Evolutionary conservation across 805 yeast species (phyloP).

Genomic region (Candida loeiensis): DNA sequence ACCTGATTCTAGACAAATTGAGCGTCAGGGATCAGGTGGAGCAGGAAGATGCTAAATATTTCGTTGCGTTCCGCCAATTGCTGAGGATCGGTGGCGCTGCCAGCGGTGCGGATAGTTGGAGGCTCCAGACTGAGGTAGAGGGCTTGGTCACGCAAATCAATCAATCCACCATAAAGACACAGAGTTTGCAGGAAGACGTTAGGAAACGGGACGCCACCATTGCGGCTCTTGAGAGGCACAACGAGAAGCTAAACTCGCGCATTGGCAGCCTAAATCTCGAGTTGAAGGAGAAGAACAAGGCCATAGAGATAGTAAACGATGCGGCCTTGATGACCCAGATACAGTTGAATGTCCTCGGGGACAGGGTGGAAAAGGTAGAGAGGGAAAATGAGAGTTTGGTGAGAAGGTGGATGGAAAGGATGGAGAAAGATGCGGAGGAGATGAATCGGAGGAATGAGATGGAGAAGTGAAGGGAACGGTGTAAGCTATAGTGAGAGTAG

Average conservation of each 20-base stretch:
- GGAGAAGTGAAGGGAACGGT: not conserved
- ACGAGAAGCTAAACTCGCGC: constrained; percentile 17
- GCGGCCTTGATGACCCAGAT: constrained; percentile 60
- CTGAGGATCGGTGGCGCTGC: constrained; percentile 3
- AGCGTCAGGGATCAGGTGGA: constrained; percentile 31
- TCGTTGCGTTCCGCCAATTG: constrained; percentile 32
- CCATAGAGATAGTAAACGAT: constrained; percentile 60
- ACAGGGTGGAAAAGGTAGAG: constrained; percentile 36
- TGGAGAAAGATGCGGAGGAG: constrained; percentile 54
- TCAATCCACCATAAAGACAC: constrained; percentile 23
- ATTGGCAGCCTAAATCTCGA: constrained; percentile 25
- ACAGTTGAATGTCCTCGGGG: constrained; percentile 48
- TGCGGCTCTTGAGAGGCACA: constrained; percentile 15
- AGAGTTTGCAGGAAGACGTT: constrained; percentile 14
- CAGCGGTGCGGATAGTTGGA: not conserved
- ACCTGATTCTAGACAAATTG: constrained; percentile 20
- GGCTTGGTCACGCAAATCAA: constrained; percentile 16
- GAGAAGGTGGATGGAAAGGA: constrained; percentile 41
- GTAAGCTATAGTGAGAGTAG: not conserved
- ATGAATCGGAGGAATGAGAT: constrained; percentile 46
- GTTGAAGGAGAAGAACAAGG: constrained; percentile 47
- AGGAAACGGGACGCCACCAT: constrained; percentile 11
- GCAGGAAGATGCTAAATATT: constrained; percentile 28
- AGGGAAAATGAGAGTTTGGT: constrained; percentile 51
- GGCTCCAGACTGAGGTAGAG: constrained; percentile 4